Conservation (phyloP, 2,329 filamentous ascomycete genomes). For the Hypoxylon sp. region DNA sequence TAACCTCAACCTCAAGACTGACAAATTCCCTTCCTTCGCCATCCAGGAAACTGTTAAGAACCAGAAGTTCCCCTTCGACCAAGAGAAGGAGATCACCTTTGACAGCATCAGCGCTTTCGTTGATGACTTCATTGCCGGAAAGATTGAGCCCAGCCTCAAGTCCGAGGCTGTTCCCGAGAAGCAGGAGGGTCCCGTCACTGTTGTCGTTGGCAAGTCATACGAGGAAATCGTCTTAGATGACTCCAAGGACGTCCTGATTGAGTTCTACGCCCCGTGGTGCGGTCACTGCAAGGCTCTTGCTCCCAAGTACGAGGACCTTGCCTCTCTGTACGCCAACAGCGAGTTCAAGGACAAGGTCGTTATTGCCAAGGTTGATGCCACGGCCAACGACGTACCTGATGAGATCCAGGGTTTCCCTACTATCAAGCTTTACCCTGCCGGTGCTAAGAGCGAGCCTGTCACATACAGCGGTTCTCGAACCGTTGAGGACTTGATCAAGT, state of each 20-base stretch:
- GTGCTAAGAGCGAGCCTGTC: constrained; percentile 85
- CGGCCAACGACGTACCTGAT: constrained; percentile 94
- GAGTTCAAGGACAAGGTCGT: constrained; percentile 87
- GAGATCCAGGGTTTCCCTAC: constrained; percentile 98
- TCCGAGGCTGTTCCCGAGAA: constrained; percentile 96
- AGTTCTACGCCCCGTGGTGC: constrained; percentile 99
- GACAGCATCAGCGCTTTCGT: constrained; percentile 84
- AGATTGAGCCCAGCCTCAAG: constrained; percentile 97
- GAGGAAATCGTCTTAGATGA: constrained; percentile 91
- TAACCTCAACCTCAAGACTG: constrained; percentile 96
- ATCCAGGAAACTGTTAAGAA: constrained; percentile 97
- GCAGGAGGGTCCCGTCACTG: constrained; percentile 88
- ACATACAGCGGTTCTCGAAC: constrained; percentile 91
- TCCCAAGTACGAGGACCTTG: constrained; percentile 96
- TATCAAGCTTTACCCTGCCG: constrained; percentile 97
- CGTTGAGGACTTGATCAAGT: constrained; percentile 90
- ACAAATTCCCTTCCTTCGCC: constrained; percentile 96
- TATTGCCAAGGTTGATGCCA: constrained; percentile 98
- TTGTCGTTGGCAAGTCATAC: constrained; percentile 95
- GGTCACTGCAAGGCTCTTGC: constrained; percentile 99
- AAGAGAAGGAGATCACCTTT: constrained; percentile 82
- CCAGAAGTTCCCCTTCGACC: constrained; percentile 95
- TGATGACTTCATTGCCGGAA: constrained; percentile 85
- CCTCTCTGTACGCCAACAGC: constrained; percentile 79
- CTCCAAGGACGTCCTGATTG: constrained; percentile 95